These are phyloP conservation scores for Neofusicoccum cordaticola DNA, from an alignment of 2,329 filamentous ascomycete genomes.

Conservation along the genomic window DNA sequence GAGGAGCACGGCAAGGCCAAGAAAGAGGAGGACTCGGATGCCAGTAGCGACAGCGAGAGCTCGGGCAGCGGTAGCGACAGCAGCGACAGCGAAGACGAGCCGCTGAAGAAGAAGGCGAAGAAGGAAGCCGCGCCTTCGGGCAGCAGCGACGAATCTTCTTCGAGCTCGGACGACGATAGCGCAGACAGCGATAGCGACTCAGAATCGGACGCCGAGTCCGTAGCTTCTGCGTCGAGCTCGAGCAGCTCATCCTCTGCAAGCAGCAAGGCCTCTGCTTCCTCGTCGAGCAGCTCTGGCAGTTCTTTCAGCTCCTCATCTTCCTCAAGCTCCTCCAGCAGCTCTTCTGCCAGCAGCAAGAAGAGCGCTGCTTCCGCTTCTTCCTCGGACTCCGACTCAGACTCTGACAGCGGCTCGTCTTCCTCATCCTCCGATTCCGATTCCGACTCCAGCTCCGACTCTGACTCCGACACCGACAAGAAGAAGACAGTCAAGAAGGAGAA, in stretches of 20 bases:
- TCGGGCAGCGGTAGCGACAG: constrained; percentile 17
- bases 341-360: neutral
- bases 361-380: neutral
- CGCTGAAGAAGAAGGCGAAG: constrained; percentile 20
- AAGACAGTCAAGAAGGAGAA: constrained; percentile 5
- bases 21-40: neutral
- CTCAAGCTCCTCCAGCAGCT: neutral
- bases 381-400: neutral
- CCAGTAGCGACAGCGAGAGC: constrained; percentile 20
- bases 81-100: constrained; percentile 25
- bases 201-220: neutral
- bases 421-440: neutral
- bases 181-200: constrained; percentile 9
- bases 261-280: neutral
- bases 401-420: constrained; percentile 6
- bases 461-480: neutral
- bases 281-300: constrained; percentile 1
- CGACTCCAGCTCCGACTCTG: constrained; percentile 13
- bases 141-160: constrained; percentile 16
- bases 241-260: neutral
- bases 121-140: constrained; percentile 26
- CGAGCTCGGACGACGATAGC: constrained; percentile 18
- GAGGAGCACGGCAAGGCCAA: neutral
- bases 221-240: constrained; percentile 8
- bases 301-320: neutral